Base-by-base conservation (phyloP, 768 basidiomycete genomes). In the Lentinula sp. region DNA sequence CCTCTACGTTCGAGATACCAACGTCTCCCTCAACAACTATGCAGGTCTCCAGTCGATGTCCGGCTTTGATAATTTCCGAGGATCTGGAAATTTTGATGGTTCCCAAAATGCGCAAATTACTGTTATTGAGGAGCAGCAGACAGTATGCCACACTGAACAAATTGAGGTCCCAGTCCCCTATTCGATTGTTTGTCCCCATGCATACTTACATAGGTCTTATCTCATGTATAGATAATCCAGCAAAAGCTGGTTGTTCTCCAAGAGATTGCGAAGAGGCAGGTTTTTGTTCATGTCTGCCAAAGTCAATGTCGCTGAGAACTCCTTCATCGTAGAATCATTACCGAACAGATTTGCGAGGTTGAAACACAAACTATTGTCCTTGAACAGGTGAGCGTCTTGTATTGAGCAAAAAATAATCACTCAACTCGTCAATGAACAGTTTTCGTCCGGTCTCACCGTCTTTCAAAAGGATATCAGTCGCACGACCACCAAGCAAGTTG, bases 281-380 rank as follows among this genome's bases (percentile, higher is more conserved):
- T 48, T 37, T 18, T 41, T 9, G 20, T 9, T 60, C 12, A 16
- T 46, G 28, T 13, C n/a, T 35, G 0, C 32, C 49, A 6, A 7
- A 32, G 3, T 41, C 18, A 50, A 53, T 18, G 61, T 45, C 15
- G 16, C 28, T 6, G 28, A 54, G 23, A 28, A 35, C 53, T 28
- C 16, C 42, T 23, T 13, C 15, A 12, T 36, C 10, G 41, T 43
- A 70, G 70, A 37, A 67, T 70, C n/a, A 64, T 70, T 50, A 68
- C 65, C 28, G 67, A 72, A 57, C 69, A 69, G 39, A 66, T 72
- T 28, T 73, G 72, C 60, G 67, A 72, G 42, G 71, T 72, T 46
- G 65, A 72, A 55, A 67, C 67, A 43, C 72, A 73, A 54, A 70
- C 68, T 3, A 66, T 73, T 33, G 66, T 68, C 42, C 61, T 67